A percentile compares a stretch with the other conserved stretches of the same genome.
Conservation (phyloP, 192 early-diverging fungal species). For the Podila horticola region DNA sequence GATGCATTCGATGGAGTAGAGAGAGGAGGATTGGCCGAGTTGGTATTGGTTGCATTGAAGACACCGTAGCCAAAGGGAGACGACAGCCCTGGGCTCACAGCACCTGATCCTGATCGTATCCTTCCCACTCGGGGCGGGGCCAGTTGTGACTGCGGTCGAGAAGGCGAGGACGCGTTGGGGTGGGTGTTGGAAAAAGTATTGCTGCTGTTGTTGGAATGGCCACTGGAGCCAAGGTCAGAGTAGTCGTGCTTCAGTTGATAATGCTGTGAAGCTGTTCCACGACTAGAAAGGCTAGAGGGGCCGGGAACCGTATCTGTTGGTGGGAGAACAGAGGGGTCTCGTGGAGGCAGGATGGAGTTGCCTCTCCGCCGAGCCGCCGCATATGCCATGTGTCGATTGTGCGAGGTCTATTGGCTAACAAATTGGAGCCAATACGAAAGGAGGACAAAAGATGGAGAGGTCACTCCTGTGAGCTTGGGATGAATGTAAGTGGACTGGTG, state of each 20-base stretch:
- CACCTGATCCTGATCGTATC: neutral
- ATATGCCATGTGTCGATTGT: neutral
- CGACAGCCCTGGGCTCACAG: neutral
- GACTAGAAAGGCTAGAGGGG: neutral
- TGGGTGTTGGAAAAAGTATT: neutral
- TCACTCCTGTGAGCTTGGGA: neutral
- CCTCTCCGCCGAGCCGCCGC: neutral
- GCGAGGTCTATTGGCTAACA: no score
- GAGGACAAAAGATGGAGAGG: no score
- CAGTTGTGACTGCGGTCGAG: slow-evolving; percentile 3
- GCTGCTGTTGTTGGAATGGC: neutral
- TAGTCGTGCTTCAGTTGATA: neutral
- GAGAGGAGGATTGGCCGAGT: neutral
- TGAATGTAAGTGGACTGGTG: neutral
- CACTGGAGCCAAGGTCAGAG: neutral
- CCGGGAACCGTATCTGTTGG: neutral
- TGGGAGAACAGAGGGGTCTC: neutral
- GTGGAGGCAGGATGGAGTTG: slow-evolving; percentile 1
- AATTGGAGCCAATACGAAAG: no score
- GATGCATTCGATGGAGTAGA: neutral
- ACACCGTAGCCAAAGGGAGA: neutral
- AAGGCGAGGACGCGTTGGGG: neutral
- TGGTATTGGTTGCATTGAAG: neutral
- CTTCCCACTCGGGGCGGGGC: neutral
- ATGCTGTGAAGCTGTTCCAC: neutral